Evolutionary conservation across 106 monocot species (phyloP).

Genomic region (Allium cepa): DNA sequence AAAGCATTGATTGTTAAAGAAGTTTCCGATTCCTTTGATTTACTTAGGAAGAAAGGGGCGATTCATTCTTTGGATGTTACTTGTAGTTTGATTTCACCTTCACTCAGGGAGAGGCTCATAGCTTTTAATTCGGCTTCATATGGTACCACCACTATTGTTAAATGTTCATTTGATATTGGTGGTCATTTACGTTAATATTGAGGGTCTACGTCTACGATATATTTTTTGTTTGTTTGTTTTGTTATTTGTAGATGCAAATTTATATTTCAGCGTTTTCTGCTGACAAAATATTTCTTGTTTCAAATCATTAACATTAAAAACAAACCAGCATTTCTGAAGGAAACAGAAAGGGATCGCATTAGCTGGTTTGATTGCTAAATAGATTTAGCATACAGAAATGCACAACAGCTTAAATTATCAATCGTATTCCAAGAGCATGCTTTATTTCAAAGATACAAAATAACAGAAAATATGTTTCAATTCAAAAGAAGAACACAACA

Average conservation of each 20-base stretch:
- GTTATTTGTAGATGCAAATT: neutral
- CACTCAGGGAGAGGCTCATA: conserved; percentile 37
- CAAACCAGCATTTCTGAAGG: too few species aligned
- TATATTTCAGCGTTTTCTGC: neutral
- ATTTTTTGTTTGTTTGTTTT: neutral
- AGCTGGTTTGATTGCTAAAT: too few species aligned
- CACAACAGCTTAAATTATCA: too few species aligned
- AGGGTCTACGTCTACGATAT: neutral
- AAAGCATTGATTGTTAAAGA: conserved; percentile 39
- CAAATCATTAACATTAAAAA: too few species aligned
- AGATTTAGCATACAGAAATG: too few species aligned
- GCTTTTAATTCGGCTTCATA: neutral
- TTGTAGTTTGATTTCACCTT: conserved; percentile 30
- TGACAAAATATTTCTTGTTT: neutral
- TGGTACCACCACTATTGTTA: neutral
- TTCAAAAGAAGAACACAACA: neutral
- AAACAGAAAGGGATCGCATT: too few species aligned
- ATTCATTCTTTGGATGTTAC: conserved; percentile 52
- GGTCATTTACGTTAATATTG: neutral
- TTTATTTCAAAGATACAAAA: neutral
- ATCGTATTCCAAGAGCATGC: neutral
- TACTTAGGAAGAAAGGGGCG: conserved; percentile 47
- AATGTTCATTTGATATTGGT: neutral
- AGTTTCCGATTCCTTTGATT: conserved; percentile 27
- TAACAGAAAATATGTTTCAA: too few species aligned